A percentile compares a stretch with the other conserved stretches of the same genome.
These are phyloP conservation scores for Geosmithia putterillii DNA, from an alignment of 2,329 filamentous ascomycete species.

Conservation along the genomic window DNA sequence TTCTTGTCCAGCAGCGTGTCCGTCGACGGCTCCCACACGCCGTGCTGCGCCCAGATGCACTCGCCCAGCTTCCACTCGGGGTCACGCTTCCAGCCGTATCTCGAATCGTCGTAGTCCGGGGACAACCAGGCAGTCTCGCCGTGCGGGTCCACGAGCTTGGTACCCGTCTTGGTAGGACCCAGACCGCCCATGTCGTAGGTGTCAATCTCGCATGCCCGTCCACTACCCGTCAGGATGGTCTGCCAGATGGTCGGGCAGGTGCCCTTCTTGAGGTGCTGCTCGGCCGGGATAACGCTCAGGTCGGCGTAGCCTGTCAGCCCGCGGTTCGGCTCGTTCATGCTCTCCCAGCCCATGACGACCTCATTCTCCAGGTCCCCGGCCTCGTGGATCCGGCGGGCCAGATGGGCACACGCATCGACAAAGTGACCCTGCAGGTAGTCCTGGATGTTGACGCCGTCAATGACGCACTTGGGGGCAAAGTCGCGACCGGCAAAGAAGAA, in stretches of 20 bases:
- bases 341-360: conserved; percentile 91
- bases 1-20: conserved; percentile 72
- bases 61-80: conserved; percentile 84
- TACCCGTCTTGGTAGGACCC: conserved; percentile 82
- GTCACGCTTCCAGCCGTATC: conserved; percentile 85
- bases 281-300: conserved; percentile 66
- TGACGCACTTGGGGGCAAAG: conserved; percentile 91
- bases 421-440: conserved; percentile 89
- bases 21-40: conserved; percentile 76
- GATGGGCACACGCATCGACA: conserved; percentile 63
- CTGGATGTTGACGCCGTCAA: conserved; percentile 90
- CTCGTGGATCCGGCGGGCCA: conserved; percentile 76
- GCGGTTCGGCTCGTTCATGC: conserved; percentile 85
- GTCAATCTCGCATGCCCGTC: conserved; percentile 77
- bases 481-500: conserved; percentile 84
- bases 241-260: conserved; percentile 93
- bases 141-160: conserved; percentile 72
- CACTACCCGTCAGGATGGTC: conserved; percentile 81
- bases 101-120: conserved; percentile 68
- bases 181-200: conserved; percentile 90
- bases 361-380: conserved; percentile 80
- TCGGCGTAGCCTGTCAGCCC: conserved; percentile 78
- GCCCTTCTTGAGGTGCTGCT: conserved; percentile 85
- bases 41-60: conserved; percentile 94
- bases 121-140: conserved; percentile 79